Percentiles rank a stretch among this genome's conserved stretches.
These are phyloP conservation scores for Mixia osmundae DNA, from an alignment of 1,284 basidiomycete species.

Conservation along the genomic window DNA sequence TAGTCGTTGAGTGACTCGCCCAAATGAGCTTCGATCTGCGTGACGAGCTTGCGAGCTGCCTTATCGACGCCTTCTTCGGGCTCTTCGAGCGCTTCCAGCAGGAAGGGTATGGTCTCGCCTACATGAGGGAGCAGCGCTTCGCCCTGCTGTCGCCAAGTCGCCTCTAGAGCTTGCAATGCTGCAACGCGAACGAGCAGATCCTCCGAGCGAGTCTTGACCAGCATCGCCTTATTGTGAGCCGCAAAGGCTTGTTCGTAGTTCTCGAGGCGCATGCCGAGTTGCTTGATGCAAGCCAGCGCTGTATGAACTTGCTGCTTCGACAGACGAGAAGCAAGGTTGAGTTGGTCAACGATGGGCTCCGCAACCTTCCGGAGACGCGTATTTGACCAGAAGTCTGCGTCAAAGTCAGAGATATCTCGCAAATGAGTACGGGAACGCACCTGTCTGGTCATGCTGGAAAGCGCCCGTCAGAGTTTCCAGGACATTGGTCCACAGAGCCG, in stretches of 20 bases:
- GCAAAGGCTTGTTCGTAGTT: conserved; percentile 33
- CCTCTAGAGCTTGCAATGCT: conserved; percentile 42
- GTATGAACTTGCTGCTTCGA: conserved; percentile 3
- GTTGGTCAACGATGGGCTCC: conserved; percentile 37
- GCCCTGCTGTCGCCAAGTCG: conserved; percentile 41
- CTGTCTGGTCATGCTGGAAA: conserved; percentile 53
- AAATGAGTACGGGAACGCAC: conserved; percentile 26
- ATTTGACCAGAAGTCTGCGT: conserved; percentile 66
- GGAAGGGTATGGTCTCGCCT: conserved; percentile 53
- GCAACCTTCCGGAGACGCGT: conserved; percentile 43
- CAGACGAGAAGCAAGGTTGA: conserved; percentile 27
- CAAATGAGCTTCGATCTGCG: conserved; percentile 9
- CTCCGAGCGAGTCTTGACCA: conserved; percentile 69
- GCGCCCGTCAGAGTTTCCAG: conserved; percentile 43
- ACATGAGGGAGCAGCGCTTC: conserved; percentile 44
- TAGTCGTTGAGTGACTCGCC: no score
- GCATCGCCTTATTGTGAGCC: conserved; percentile 50
- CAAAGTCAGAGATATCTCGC: neutral
- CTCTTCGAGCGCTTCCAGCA: conserved; percentile 54
- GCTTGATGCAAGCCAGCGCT: no score
- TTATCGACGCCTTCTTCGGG: conserved; percentile 47
- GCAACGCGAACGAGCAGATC: conserved; percentile 39
- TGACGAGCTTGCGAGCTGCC: conserved; percentile 29
- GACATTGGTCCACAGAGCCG: conserved; percentile 38
- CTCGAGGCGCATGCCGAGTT: no score